phyloP scores from a whole-genome alignment of 2,329 filamentous ascomycete genomes.

The Pseudogymnoascus sp. region DNA sequence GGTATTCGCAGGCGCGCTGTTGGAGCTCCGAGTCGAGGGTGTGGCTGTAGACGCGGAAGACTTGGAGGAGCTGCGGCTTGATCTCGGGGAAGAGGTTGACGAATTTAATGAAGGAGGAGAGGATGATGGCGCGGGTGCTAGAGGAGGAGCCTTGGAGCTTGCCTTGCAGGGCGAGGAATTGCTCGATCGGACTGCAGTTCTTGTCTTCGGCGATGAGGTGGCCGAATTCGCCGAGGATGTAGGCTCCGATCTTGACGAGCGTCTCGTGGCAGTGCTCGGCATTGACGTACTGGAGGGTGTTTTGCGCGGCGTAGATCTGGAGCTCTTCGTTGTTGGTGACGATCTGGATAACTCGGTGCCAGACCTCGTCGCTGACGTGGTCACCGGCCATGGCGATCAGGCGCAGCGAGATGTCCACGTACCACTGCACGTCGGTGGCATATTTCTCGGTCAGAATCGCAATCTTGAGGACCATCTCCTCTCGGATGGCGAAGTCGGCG shows the following conservation, averaged over 20 bases:
- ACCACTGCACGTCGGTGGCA: slow-evolving; percentile 97
- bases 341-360: slow-evolving; percentile 97
- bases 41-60: slow-evolving; percentile 89
- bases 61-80: slow-evolving; percentile 84
- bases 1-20: slow-evolving; percentile 91
- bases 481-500: slow-evolving; percentile 93
- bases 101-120: slow-evolving; percentile 95
- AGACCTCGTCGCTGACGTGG: slow-evolving; percentile 97
- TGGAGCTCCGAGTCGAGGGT: slow-evolving; percentile 92
- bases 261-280: slow-evolving; percentile 93
- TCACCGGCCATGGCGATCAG: slow-evolving; percentile 95
- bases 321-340: slow-evolving; percentile 98
- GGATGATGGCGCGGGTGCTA: slow-evolving; percentile 82
- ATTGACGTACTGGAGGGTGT: slow-evolving; percentile 87
- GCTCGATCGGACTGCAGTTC: slow-evolving; percentile 92
- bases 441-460: slow-evolving; percentile 98
- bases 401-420: slow-evolving; percentile 92
- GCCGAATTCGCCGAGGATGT: slow-evolving; percentile 92
- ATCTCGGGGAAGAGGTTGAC: slow-evolving; percentile 98
- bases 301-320: slow-evolving; percentile 91
- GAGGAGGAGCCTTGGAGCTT: slow-evolving; percentile 88
- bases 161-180: slow-evolving; percentile 83
- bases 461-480: slow-evolving; percentile 99
- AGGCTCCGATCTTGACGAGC: slow-evolving; percentile 93
- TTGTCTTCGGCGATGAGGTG: slow-evolving; percentile 90